Conservation (phyloP, 2,329 filamentous ascomycete genomes). For the Microcera coccophila region DNA sequence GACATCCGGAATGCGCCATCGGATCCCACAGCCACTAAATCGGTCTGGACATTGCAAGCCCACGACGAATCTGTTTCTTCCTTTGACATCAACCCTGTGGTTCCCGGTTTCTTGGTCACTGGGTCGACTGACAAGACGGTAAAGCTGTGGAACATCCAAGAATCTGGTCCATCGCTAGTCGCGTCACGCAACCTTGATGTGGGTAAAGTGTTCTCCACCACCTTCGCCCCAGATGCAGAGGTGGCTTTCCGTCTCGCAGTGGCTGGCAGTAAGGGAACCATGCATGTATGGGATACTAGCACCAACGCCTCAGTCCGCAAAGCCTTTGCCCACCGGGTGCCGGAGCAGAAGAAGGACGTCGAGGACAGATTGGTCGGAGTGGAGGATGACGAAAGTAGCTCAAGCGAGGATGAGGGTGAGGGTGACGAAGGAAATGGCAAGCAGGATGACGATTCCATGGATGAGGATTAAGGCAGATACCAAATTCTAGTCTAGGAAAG, state of each 20-base stretch:
- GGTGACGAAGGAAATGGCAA: constrained; percentile 51
- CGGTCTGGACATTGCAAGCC: constrained; percentile 91
- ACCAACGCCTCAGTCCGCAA: constrained; percentile 85
- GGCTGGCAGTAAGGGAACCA: constrained; percentile 86
- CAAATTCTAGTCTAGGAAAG: too few species aligned
- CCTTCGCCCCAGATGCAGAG: constrained; percentile 84
- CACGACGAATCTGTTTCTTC: constrained; percentile 89
- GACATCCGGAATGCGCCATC: constrained; percentile 75
- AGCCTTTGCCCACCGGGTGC: constrained; percentile 68
- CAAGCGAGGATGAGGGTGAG: constrained; percentile 53
- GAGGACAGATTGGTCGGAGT: constrained; percentile 77
- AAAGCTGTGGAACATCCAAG: constrained; percentile 91
- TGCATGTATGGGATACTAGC: constrained; percentile 94
- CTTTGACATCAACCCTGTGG: constrained; percentile 85
- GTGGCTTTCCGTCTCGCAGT: constrained; percentile 91
- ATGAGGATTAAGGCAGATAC: constrained; percentile 44
- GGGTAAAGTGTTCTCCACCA: constrained; percentile 87
- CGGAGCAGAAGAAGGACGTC: constrained; percentile 56
- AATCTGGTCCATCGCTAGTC: constrained; percentile 81
- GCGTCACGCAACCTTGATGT: constrained; percentile 89
- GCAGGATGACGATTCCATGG: constrained; percentile 49
- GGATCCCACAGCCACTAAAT: constrained; percentile 70
- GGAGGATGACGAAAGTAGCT: constrained; percentile 63
- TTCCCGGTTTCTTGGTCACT: constrained; percentile 90
- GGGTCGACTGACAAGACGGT: constrained; percentile 92